Conservation (phyloP, 2,329 filamentous ascomycete genomes). For the Escovopsis weberi region DNA sequence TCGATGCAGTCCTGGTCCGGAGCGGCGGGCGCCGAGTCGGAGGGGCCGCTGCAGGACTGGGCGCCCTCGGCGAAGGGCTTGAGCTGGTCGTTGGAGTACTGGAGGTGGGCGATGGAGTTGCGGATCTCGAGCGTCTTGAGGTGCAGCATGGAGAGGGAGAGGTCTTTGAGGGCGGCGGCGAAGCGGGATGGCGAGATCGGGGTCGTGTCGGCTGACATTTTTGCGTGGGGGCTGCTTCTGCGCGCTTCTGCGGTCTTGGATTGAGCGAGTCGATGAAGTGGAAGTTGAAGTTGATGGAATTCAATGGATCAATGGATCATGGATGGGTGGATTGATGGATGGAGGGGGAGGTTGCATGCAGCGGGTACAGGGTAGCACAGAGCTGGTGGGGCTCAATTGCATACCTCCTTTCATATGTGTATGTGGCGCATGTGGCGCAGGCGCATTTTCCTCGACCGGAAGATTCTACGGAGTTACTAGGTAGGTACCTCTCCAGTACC, state of each 20-base stretch:
- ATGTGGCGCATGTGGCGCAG: too few relatives aligned
- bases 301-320: neutral
- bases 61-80: conserved; percentile 47
- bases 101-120: conserved; percentile 60
- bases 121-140: conserved; percentile 62
- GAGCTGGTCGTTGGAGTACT: conserved; percentile 60
- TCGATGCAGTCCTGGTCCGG: conserved; percentile 59
- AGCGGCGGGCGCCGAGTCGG: conserved; percentile 8
- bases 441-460: too few relatives aligned
- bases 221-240: conserved; percentile 1
- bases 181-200: conserved; percentile 51
- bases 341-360: conserved; percentile 1
- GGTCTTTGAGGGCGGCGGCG: conserved; percentile 50
- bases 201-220: conserved; percentile 46
- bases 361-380: too few relatives aligned
- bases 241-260: neutral
- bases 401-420: too few relatives aligned
- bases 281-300: neutral
- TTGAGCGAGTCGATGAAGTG: too few relatives aligned
- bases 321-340: too few relatives aligned
- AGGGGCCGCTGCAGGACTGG: conserved; percentile 11
- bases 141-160: conserved; percentile 52
- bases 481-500: too few relatives aligned
- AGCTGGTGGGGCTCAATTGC: too few relatives aligned
- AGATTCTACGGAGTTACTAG: too few relatives aligned